Evolutionary conservation across 495 filamentous ascomycete species (phyloP).

Genomic region (Lineolata rhizophorae): DNA sequence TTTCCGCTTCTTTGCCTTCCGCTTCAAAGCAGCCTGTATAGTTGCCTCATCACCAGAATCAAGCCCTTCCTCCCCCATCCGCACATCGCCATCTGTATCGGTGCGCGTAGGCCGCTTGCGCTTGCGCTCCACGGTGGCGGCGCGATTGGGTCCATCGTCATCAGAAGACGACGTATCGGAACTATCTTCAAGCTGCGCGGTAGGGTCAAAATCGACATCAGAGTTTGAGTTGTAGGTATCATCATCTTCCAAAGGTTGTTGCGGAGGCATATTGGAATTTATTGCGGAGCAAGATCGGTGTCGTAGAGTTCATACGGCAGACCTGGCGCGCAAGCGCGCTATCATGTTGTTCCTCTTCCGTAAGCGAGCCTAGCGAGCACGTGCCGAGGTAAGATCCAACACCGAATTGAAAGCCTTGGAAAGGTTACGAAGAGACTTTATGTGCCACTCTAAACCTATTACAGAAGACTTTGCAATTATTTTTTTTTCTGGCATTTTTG

Average conservation of each 20-base stretch:
- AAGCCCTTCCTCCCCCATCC: conserved; percentile 19
- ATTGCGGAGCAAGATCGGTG: no score
- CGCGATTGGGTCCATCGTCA: conserved; percentile 17
- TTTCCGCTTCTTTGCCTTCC: conserved; percentile 27
- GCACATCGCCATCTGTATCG: conserved; percentile 16
- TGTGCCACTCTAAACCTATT: no score
- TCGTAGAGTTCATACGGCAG: no score
- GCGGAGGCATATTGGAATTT: no score
- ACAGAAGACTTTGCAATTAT: no score
- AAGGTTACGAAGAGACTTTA: no score
- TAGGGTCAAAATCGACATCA: conserved; percentile 14
- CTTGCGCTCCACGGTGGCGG: conserved; percentile 12
- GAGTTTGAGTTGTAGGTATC: conserved; percentile 7
- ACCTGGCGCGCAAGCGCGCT: no score
- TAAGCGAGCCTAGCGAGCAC: no score
- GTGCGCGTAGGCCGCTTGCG: conserved; percentile 6
- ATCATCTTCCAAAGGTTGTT: conserved; percentile 1
- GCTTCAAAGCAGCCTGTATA: conserved; percentile 38
- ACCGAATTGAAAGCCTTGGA: no score
- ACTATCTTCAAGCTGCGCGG: conserved; percentile 16
- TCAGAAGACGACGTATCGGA: conserved; percentile 8
- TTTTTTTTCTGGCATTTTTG: no score
- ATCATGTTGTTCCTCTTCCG: no score
- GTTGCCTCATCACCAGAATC: conserved; percentile 65
- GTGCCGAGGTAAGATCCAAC: no score